Evolutionary conservation across 495 filamentous ascomycete species (phyloP).

Genomic region (Neohortaea acidophila): DNA sequence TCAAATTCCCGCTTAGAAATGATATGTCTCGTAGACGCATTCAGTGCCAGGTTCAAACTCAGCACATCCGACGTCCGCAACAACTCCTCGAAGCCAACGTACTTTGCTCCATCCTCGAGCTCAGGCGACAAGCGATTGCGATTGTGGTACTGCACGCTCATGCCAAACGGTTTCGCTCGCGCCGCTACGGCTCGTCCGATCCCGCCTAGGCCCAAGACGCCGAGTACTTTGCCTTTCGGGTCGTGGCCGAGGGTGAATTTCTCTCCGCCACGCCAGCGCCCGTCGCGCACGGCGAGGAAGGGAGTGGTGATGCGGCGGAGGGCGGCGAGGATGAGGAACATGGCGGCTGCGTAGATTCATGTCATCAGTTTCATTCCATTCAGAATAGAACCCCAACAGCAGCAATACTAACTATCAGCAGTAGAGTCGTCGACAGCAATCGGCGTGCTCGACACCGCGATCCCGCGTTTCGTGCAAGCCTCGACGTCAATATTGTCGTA

Average conservation of each 20-base stretch:
- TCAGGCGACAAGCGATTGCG: slow-evolving; percentile 17
- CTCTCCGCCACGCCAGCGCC: slow-evolving; percentile 37
- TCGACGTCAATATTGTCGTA: slow-evolving; percentile 28
- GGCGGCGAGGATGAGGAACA: slow-evolving; percentile 28
- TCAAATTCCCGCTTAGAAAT: slow-evolving; percentile 24
- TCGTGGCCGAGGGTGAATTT: slow-evolving; percentile 30
- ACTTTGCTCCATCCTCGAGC: slow-evolving; percentile 22
- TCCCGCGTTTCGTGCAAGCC: slow-evolving; percentile 22
- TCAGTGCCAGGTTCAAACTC: slow-evolving; percentile 26
- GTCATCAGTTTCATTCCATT: neutral
- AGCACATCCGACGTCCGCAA: slow-evolving; percentile 26
- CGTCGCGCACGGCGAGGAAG: slow-evolving; percentile 43
- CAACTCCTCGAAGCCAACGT: slow-evolving; percentile 28
- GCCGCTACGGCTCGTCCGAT: slow-evolving; percentile 44
- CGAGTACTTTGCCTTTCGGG: slow-evolving; percentile 25
- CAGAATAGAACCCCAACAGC: too few relatives aligned
- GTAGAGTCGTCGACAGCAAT: slow-evolving; percentile 27
- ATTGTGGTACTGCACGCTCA: slow-evolving; percentile 30
- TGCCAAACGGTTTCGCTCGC: slow-evolving; percentile 26
- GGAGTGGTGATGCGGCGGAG: slow-evolving; percentile 44
- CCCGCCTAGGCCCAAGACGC: slow-evolving; percentile 74
- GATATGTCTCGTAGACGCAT: slow-evolving; percentile 24
- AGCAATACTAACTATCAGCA: slow-evolving; percentile 16
- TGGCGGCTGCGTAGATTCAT: slow-evolving; percentile 15
- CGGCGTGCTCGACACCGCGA: slow-evolving; percentile 23